Evolutionary conservation across 1,284 basidiomycete species (phyloP), one percentile per base, ranked within the genome.

Genomic region (Malassezia sympodialis): DNA sequence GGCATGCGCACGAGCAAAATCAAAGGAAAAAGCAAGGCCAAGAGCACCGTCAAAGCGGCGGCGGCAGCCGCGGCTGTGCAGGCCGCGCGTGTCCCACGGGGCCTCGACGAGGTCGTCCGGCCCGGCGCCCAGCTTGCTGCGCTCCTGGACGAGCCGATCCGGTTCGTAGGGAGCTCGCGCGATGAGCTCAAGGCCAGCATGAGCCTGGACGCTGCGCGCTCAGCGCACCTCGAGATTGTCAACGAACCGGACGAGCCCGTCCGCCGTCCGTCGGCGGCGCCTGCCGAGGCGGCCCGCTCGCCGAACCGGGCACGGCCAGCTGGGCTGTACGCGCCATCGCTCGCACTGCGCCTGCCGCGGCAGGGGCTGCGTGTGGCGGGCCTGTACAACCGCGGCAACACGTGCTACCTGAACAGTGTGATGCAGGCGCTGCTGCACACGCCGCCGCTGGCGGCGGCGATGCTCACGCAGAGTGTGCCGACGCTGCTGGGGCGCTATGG

Each of bases 361-460:
- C 56, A 39, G 32, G 30, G 59, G 28, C 51, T 63, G 30, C 55
- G 58, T n/a, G 64, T 58, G 0, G 31, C 62, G 2, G 93, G 93
- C 0, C 78, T 98, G 32, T 79, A 83, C 68, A 99, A 99, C 76
- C 84, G 79, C n/a, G 90, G 90, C 47, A 98, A 96, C 75, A 94
- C 90, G 1, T 99, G 94, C 77, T 99, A 96, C 76, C 79, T 96
- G 67, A 99, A 99, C 76, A 90, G 89, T 62, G 88, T 87, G 30
- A 78, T 98, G 56, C 94, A 99, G 78, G 89, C 90, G 65, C 80
- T 98, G 46, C 77, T 96, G 19, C 91, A 98, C 74, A 96, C 93
- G 0, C 85, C 91, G 8, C 90, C 91, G 3, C 80, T 99, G 17
- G 80, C 94, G 27, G 81, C 82, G 60, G 76, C 87, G 32, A 75